Conservation (phyloP, 1,139 yeast genomes). For the Starmera stellimalicola region DNA sequence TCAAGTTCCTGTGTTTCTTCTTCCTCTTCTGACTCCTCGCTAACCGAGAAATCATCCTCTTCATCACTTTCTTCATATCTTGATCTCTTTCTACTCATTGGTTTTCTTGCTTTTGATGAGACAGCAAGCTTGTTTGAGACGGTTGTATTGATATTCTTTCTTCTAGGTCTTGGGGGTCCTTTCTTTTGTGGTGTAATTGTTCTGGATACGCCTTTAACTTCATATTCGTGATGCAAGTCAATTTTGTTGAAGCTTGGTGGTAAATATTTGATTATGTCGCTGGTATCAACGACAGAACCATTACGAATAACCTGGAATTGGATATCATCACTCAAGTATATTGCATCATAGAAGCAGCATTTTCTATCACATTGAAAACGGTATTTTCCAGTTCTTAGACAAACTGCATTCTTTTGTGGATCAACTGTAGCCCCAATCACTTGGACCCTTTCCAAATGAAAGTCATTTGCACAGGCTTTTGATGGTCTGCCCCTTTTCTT, state of each 20-base stretch:
- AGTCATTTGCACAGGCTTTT: background rate
- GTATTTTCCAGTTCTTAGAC: background rate
- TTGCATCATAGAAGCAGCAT: background rate
- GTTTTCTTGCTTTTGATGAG: background rate
- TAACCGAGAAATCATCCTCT: background rate
- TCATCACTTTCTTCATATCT: background rate
- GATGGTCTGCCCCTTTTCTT: background rate
- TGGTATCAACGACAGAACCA: too few relatives aligned
- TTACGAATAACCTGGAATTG: background rate
- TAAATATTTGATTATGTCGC: background rate
- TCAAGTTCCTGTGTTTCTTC: background rate
- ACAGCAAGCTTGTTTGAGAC: background rate
- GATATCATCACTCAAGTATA: background rate
- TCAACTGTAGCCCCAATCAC: background rate
- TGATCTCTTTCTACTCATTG: background rate
- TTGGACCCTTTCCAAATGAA: background rate
- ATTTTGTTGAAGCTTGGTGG: background rate
- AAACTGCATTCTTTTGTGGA: background rate
- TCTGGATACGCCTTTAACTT: background rate
- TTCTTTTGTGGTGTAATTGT: background rate
- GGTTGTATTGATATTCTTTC: background rate
- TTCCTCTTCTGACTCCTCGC: background rate
- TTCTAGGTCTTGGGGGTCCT: background rate
- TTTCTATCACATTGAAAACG: background rate
- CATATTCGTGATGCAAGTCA: background rate